Percentiles rank a stretch among this genome's conserved stretches.
phyloP scores from a whole-genome alignment of 2,329 filamentous ascomycete genomes.

The Pseudopyricularia javanii region DNA sequence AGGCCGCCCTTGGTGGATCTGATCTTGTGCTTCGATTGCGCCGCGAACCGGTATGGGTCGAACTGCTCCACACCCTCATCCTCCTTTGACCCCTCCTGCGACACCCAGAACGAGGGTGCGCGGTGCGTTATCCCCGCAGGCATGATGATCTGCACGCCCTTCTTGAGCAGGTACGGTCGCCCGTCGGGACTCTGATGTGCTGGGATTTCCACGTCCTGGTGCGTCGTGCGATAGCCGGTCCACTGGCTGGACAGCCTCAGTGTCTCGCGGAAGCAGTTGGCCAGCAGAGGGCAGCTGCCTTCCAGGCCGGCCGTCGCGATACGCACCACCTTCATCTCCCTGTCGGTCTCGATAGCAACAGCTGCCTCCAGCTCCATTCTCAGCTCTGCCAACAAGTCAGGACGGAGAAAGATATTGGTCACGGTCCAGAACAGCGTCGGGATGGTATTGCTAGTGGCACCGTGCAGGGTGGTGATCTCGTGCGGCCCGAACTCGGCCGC shows the following conservation, averaged over 20 bases:
- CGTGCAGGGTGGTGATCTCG: neutral
- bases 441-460: neutral
- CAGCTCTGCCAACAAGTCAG: neutral
- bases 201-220: neutral
- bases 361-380: neutral
- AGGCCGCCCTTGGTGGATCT: neutral
- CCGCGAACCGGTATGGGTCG: conserved; percentile 1
- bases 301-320: neutral
- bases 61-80: conserved; percentile 1
- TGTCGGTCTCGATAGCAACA: neutral
- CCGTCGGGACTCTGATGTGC: neutral
- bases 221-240: neutral
- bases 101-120: neutral
- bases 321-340: neutral
- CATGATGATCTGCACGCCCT: conserved; percentile 3
- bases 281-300: neutral
- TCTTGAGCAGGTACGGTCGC: conserved; percentile 4
- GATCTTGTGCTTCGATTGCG: neutral
- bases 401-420: neutral
- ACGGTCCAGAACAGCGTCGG: neutral
- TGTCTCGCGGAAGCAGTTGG: neutral
- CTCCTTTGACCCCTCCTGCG: neutral
- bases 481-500: neutral
- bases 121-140: conserved; percentile 1
- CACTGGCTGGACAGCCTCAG: neutral